Conservation (phyloP, 2,329 filamentous ascomycete species). For the Basipetospora chlamydospora region DNA sequence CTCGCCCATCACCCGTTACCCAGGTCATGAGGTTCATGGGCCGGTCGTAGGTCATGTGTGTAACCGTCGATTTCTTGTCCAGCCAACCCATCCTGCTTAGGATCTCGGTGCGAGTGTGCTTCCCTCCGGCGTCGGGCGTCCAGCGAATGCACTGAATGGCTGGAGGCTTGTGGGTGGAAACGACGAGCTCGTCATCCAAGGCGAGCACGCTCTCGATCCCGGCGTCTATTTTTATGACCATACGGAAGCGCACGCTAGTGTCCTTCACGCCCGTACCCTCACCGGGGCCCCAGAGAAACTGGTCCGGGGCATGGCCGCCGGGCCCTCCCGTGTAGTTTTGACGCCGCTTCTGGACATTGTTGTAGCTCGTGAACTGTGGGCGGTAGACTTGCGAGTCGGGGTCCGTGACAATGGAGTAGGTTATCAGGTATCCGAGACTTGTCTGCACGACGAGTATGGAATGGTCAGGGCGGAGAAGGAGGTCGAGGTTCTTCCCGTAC, state of each 20-base stretch:
- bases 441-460: constrained; percentile 88
- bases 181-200: constrained; percentile 81
- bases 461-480: constrained; percentile 80
- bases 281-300: constrained; percentile 59
- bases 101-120: constrained; percentile 82
- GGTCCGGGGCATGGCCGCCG: constrained; percentile 38
- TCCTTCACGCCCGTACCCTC: constrained; percentile 74
- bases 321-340: constrained; percentile 47
- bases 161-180: constrained; percentile 79
- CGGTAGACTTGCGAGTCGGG: constrained; percentile 72
- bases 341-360: constrained; percentile 45
- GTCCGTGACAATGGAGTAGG: constrained; percentile 82
- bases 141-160: constrained; percentile 96
- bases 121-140: constrained; percentile 68
- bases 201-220: constrained; percentile 81
- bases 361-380: constrained; percentile 58
- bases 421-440: constrained; percentile 73
- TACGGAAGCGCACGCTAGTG: constrained; percentile 80
- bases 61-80: constrained; percentile 59
- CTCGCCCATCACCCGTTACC: constrained; percentile 77
- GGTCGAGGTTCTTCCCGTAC: constrained; percentile 73
- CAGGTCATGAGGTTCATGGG: constrained; percentile 94
- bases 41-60: constrained; percentile 82
- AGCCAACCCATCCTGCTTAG: constrained; percentile 79
- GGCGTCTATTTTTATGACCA: constrained; percentile 96